Conservation (phyloP, 805 yeast species). For the Ogataea pignaliae region DNA sequence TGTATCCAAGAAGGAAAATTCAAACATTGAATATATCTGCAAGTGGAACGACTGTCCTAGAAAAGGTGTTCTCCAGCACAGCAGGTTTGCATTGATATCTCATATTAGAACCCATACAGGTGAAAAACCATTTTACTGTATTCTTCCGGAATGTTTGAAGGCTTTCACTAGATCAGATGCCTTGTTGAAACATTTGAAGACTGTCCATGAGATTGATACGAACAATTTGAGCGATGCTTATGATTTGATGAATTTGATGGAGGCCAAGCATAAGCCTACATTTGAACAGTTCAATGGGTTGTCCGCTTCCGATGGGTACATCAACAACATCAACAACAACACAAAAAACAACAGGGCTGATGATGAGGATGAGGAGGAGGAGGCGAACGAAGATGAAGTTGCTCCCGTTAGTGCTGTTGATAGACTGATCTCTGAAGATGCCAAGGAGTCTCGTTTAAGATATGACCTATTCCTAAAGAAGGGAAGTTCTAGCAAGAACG, state of each 20-base stretch:
- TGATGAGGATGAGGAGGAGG: no score
- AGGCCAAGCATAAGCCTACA: not conserved
- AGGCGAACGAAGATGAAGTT: no score
- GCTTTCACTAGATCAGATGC: constrained; percentile 59
- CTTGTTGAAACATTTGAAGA: constrained; percentile 57
- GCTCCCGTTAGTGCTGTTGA: no score
- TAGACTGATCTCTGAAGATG: not conserved
- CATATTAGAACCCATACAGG: constrained; percentile 67
- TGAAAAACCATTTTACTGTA: constrained; percentile 61
- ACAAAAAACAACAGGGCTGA: no score
- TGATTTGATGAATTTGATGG: constrained; percentile 11
- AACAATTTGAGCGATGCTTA: constrained; percentile 18
- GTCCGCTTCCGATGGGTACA: not conserved
- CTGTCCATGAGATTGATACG: constrained; percentile 50
- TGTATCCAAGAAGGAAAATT: constrained; percentile 14
- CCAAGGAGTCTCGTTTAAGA: not conserved
- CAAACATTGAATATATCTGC: constrained; percentile 40
- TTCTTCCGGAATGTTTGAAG: constrained; percentile 61
- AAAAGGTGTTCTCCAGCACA: constrained; percentile 47
- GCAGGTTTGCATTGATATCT: constrained; percentile 53
- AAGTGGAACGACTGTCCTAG: constrained; percentile 59
- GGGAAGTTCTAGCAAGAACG: not conserved
- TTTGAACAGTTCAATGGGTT: not conserved
- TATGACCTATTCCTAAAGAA: not conserved
- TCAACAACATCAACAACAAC: no score